Evolutionary conservation across 495 filamentous ascomycete species (phyloP).

Genomic region (Xylaria scruposa): DNA sequence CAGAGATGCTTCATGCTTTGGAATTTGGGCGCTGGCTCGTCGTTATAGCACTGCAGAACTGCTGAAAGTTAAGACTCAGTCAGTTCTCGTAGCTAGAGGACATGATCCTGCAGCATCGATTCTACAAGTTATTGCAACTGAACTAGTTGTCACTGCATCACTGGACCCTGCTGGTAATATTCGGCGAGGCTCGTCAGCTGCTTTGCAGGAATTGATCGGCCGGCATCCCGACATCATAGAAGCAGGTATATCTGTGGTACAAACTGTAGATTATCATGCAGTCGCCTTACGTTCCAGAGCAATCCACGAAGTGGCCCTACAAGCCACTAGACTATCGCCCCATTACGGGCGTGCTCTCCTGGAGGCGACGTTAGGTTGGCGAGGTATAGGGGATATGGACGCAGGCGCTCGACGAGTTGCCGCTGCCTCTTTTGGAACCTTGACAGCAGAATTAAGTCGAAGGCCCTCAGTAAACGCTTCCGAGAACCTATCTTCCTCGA

Average conservation of each 20-base stretch:
- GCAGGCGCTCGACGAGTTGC: conserved; percentile 72
- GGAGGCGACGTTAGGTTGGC: conserved; percentile 80
- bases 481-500: conserved; percentile 36
- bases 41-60: conserved; percentile 85
- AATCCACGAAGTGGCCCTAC: conserved; percentile 73
- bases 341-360: conserved; percentile 75
- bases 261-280: conserved; percentile 90
- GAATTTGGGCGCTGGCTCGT: conserved; percentile 89
- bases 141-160: conserved; percentile 81
- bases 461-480: conserved; percentile 30
- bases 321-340: conserved; percentile 65
- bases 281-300: conserved; percentile 87
- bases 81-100: conserved; percentile 35
- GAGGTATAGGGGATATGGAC: conserved; percentile 82
- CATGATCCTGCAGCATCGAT: conserved; percentile 55
- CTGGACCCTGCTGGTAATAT: conserved; percentile 93
- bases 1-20: conserved; percentile 95
- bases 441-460: conserved; percentile 54
- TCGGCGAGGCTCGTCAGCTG: conserved; percentile 87
- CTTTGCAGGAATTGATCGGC: conserved; percentile 91
- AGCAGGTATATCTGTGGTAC: conserved; percentile 83
- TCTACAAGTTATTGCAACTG: conserved; percentile 76
- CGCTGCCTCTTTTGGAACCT: conserved; percentile 68
- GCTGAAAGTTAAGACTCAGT: conserved; percentile 60
- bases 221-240: conserved; percentile 84